Base-by-base conservation (phyloP, 2,329 filamentous ascomycete genomes). In the Dendrostoma leiphaemia region DNA sequence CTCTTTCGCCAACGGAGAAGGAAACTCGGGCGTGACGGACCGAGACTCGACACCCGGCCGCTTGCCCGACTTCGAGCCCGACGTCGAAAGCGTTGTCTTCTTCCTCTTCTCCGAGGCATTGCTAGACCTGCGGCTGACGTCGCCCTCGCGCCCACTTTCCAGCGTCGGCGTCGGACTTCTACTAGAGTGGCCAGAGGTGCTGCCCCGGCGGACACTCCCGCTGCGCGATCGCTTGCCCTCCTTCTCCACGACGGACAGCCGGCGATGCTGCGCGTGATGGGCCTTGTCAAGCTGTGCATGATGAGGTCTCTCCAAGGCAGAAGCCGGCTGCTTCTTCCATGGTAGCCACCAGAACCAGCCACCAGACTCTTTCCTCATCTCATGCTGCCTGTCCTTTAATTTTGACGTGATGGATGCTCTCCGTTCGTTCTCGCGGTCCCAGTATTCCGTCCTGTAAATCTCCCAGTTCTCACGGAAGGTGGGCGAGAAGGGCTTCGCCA, bases 391-490 rank as follows among this genome's bases (percentile, higher is more conserved):
- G 48, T 84, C 80, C 59, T 85, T 82, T 47, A 96, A 75, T 65
- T 89, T 89, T 40, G 79, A 67, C 38, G 90, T 81, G 23, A 97
- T 75, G 54, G 89, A 74, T 3, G 87, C 82, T 12, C 94, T 85
- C 2, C 93, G 86, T 69, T 96, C 91, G 66, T 99, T 99, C 70
- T 99, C 94, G 58, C 86, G 86, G 63, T 97, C 93, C 94, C 94
- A 99, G 72, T 97, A 99, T 57, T 97, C 92, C 31, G 88, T 86
- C 50, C 94, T 83, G 71, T 95, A 99, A 15, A 93, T 79, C 66
- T 99, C 94, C 94, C 94, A 99, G 61, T 96, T 96, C 69, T 97
- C 92, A 19, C 94, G 83, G 66, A 99, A 99, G 44, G 90, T 91
- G 0, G 94, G 88, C 6, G 90, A 95, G 66, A 99, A 99, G 0